These are phyloP conservation scores for Pseudodiploospora longispora DNA, from an alignment of 2,329 filamentous ascomycete genomes.

Conservation along the genomic window DNA sequence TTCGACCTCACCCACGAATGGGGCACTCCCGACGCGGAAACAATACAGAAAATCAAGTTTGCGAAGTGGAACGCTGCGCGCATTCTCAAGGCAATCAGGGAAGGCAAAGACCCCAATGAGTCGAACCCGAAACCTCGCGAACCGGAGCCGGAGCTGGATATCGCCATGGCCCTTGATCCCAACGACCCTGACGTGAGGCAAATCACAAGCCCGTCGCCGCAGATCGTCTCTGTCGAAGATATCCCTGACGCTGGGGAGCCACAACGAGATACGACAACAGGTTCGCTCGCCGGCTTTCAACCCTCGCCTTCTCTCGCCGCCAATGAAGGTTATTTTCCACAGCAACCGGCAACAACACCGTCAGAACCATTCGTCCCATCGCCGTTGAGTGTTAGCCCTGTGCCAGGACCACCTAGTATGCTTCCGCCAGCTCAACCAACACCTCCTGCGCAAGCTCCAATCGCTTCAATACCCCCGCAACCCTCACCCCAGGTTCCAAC, in stretches of 20 bases:
- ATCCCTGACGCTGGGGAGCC: constrained; percentile 36
- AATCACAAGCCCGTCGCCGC: constrained; percentile 26
- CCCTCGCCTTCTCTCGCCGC: constrained; percentile 16
- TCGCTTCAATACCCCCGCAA: constrained; percentile 18
- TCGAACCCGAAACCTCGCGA: constrained; percentile 67
- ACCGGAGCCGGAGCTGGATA: constrained; percentile 18
- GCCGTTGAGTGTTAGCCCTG: constrained; percentile 24
- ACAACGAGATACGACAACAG: constrained; percentile 17
- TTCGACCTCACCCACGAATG: constrained; percentile 83
- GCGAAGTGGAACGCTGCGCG: constrained; percentile 92
- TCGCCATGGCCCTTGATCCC: constrained; percentile 44
- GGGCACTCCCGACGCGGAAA: constrained; percentile 66
- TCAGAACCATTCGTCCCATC: constrained; percentile 26
- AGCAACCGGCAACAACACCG: constrained; percentile 5
- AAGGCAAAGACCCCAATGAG: constrained; percentile 84
- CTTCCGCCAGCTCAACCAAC: constrained; percentile 10
- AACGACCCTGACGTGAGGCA: constrained; percentile 57
- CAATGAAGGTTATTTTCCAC: constrained; percentile 27
- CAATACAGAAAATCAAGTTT: constrained; percentile 82
- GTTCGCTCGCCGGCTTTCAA: constrained; percentile 15
- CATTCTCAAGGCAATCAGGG: constrained; percentile 84
- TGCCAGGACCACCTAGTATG: constrained; percentile 11
- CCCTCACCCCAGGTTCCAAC: constrained; percentile 20
- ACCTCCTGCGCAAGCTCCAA: constrained; percentile 10
- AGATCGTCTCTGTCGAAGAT: constrained; percentile 45